These are phyloP conservation scores for Camelina laxa DNA, from an alignment of 345 rosid species.

Conservation along the genomic window DNA sequence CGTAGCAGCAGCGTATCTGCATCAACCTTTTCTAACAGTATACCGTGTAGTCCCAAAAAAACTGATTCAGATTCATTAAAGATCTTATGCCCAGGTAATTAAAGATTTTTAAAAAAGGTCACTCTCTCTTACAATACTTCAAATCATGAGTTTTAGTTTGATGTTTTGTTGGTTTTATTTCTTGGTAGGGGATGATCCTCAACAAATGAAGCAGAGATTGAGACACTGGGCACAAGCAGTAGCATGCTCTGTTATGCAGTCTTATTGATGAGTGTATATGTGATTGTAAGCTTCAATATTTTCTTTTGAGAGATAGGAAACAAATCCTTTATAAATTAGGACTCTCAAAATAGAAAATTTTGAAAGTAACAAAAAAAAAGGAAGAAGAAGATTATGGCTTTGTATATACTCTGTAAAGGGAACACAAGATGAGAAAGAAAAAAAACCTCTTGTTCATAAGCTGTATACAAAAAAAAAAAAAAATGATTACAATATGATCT, in stretches of 20 bases:
- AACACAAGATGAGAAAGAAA: constrained; percentile 4
- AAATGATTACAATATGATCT: constrained; percentile 1
- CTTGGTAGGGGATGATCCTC: constrained; percentile 47
- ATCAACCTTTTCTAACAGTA: constrained; percentile 44
- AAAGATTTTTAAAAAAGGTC: background rate
- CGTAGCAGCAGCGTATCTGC: constrained; percentile 48
- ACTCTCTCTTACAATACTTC: background rate
- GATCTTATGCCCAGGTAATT: constrained; percentile 75
- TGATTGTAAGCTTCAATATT: constrained; percentile 30
- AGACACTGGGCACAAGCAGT: constrained; percentile 99
- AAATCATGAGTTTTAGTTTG: constrained; percentile 4
- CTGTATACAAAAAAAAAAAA: constrained; percentile 27
- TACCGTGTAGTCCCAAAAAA: constrained; percentile 65
- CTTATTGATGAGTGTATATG: constrained; percentile 36
- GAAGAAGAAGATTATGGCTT: constrained; percentile 21
- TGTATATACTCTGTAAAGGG: constrained; percentile 37
- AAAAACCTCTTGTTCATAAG: constrained; percentile 21
- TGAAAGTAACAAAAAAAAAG: background rate
- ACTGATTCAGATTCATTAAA: constrained; percentile 71
- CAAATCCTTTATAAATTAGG: constrained; percentile 20
- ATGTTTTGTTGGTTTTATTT: background rate
- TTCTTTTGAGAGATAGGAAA: constrained; percentile 29
- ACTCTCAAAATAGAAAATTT: background rate
- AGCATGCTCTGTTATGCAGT: constrained; percentile 81
- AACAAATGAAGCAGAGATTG: constrained; percentile 74